These are phyloP conservation scores for Tulasnella sp. DNA, from an alignment of 768 basidiomycete genomes.

Conservation along the genomic window DNA sequence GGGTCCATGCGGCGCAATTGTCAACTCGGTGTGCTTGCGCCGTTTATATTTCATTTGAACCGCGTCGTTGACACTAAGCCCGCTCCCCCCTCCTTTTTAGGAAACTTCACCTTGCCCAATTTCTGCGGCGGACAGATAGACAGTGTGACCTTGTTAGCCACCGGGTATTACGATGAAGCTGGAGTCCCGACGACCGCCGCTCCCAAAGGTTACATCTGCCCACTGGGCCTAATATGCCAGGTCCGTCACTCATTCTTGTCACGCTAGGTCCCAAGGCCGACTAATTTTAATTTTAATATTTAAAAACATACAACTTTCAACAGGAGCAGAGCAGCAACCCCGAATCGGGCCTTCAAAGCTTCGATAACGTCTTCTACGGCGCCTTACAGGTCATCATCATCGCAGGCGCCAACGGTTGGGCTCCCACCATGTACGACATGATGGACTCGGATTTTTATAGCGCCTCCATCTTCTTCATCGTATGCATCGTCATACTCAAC, in stretches of 20 bases:
- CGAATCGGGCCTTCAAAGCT: constrained; percentile 52
- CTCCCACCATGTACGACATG: constrained; percentile 72
- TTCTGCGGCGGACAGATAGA: constrained; percentile 76
- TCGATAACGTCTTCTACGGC: constrained; percentile 78
- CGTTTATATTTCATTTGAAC: too few relatives aligned
- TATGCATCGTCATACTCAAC: constrained; percentile 75
- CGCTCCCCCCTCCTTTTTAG: too few relatives aligned
- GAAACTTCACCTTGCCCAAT: constrained; percentile 31
- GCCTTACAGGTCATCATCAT: constrained; percentile 77
- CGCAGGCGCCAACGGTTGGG: constrained; percentile 73
- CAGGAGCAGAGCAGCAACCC: constrained; percentile 59
- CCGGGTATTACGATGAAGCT: constrained; percentile 34
- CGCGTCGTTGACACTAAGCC: background rate
- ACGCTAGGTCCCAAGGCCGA: background rate
- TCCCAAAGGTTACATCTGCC: constrained; percentile 82
- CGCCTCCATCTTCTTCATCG: constrained; percentile 81
- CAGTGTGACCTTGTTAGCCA: constrained; percentile 36
- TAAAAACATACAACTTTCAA: background rate
- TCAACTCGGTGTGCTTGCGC: constrained; percentile 20
- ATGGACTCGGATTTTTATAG: constrained; percentile 84
- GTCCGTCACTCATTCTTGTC: constrained; percentile 30
- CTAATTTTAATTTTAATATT: background rate
- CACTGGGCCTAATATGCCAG: constrained; percentile 70
- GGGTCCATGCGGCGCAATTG: constrained; percentile 55
- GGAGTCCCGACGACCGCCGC: constrained; percentile 30